Evolutionary conservation across 2,329 filamentous ascomycete species (phyloP).

Genomic region (Graphiopsis chlorocephala): DNA sequence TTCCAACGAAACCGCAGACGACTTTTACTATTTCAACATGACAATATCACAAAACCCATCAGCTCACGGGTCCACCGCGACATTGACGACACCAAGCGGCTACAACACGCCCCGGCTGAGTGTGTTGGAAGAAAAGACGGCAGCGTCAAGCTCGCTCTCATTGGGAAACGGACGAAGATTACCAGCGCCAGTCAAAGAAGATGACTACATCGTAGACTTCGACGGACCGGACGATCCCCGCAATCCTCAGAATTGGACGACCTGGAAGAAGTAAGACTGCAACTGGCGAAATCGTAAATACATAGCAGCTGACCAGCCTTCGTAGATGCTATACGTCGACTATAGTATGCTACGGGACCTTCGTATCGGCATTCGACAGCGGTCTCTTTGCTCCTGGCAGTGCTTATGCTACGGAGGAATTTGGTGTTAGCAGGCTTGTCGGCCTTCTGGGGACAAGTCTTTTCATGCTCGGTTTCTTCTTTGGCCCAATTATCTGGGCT

Average conservation of each 20-base stretch:
- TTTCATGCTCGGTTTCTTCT: slow-evolving; percentile 43
- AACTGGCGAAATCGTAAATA: too few species aligned
- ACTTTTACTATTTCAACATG: background rate
- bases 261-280: slow-evolving; percentile 57
- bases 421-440: slow-evolving; percentile 29
- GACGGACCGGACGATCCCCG: slow-evolving; percentile 71
- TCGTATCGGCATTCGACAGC: slow-evolving; percentile 39
- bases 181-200: slow-evolving; percentile 1
- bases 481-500: slow-evolving; percentile 40
- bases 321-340: slow-evolving; percentile 6
- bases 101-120: slow-evolving; percentile 3
- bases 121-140: background rate
- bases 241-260: slow-evolving; percentile 68
- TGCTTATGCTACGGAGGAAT: slow-evolving; percentile 33
- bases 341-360: slow-evolving; percentile 17
- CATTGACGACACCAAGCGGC: slow-evolving; percentile 8
- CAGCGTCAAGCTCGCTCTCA: background rate
- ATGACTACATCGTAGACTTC: slow-evolving; percentile 62
- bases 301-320: slow-evolving; percentile 20
- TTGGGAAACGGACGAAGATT: background rate
- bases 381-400: slow-evolving; percentile 13
- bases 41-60: background rate
- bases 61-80: slow-evolving; percentile 1
- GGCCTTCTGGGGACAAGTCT: slow-evolving; percentile 43
- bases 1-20: background rate